Evolutionary conservation across 2,329 filamentous ascomycete species (phyloP).

Genomic region (Beauveria varroae): DNA sequence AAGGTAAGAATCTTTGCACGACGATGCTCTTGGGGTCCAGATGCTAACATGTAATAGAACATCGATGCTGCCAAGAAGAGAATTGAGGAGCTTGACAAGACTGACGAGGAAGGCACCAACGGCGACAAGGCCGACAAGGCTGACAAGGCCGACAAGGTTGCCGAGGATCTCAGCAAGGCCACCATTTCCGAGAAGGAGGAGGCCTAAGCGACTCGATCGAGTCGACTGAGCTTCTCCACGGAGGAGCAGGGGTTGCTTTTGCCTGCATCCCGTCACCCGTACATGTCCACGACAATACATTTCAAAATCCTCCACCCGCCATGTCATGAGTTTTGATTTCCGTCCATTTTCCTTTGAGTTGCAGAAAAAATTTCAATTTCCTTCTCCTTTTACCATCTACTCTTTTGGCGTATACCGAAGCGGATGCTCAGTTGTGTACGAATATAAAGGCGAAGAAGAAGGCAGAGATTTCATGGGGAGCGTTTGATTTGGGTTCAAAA

Average conservation of each 20-base stretch:
- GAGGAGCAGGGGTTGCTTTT: not conserved
- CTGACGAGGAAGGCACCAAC: conserved; percentile 39
- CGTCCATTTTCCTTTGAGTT: not conserved
- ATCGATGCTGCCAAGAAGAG: conserved; percentile 94
- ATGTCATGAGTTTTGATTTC: not conserved
- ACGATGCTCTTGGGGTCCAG: not conserved
- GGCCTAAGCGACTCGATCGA: conserved; percentile 23
- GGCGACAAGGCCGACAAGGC: conserved; percentile 42
- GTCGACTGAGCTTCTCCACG: not conserved
- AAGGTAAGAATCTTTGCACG: conserved; percentile 52
- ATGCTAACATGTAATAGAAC: conserved; percentile 56
- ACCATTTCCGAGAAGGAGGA: conserved; percentile 46
- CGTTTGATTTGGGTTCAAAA: conserved; percentile 2
- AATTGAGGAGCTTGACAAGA: conserved; percentile 74
- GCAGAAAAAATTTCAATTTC: not conserved
- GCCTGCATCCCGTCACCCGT: not conserved
- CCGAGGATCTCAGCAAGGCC: conserved; percentile 43
- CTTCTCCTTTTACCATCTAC: not conserved
- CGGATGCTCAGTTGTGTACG: conserved; percentile 4
- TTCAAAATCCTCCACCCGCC: not conserved
- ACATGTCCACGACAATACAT: not conserved
- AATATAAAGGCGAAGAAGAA: conserved; percentile 2
- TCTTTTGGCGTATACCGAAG: conserved; percentile 10
- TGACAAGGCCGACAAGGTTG: conserved; percentile 47
- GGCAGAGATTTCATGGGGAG: conserved; percentile 2